Evolutionary conservation across 2,329 filamentous ascomycete species (phyloP).

Genomic region (Pseudophaeomoniella oleicola): DNA sequence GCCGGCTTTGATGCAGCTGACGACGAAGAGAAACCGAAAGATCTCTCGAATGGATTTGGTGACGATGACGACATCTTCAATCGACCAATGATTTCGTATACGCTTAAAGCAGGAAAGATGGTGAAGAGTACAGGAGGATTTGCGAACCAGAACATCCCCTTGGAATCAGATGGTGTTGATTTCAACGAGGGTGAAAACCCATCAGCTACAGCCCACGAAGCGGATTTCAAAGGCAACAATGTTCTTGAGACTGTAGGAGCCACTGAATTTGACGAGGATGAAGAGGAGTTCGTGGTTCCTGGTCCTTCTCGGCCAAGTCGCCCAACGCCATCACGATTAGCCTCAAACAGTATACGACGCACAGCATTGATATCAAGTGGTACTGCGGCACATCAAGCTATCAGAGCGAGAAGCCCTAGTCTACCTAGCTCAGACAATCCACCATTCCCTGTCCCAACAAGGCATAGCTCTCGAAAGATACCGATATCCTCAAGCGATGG

Average conservation of each 20-base stretch:
- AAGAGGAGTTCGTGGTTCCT: slow-evolving; percentile 4
- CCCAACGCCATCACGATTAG: slow-evolving; percentile 23
- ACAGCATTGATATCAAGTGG: slow-evolving; percentile 70
- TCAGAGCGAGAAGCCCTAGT: slow-evolving; percentile 38
- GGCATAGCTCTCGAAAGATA: slow-evolving; percentile 71
- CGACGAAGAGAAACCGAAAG: slow-evolving; percentile 22
- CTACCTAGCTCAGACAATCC: slow-evolving; percentile 37
- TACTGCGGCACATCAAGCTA: slow-evolving; percentile 53
- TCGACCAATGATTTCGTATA: slow-evolving; percentile 28
- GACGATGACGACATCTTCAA: slow-evolving; percentile 29
- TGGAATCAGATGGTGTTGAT: slow-evolving; percentile 4
- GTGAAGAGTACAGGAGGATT: slow-evolving; percentile 19
- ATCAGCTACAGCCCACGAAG: slow-evolving; percentile 16
- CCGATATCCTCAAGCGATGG: slow-evolving; percentile 59
- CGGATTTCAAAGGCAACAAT: not conserved
- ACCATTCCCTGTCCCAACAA: slow-evolving; percentile 81
- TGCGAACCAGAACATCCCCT: slow-evolving; percentile 17
- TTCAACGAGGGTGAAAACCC: slow-evolving; percentile 5
- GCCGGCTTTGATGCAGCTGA: slow-evolving; percentile 65
- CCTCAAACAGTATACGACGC: slow-evolving; percentile 48
- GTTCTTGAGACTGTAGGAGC: not conserved
- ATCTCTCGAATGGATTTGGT: slow-evolving; percentile 18
- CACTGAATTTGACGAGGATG: slow-evolving; percentile 2
- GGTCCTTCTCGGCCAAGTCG: not conserved
- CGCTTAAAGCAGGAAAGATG: slow-evolving; percentile 25